Conservation (phyloP, 345 rosid species). For the Melastoma malabathricum region DNA sequence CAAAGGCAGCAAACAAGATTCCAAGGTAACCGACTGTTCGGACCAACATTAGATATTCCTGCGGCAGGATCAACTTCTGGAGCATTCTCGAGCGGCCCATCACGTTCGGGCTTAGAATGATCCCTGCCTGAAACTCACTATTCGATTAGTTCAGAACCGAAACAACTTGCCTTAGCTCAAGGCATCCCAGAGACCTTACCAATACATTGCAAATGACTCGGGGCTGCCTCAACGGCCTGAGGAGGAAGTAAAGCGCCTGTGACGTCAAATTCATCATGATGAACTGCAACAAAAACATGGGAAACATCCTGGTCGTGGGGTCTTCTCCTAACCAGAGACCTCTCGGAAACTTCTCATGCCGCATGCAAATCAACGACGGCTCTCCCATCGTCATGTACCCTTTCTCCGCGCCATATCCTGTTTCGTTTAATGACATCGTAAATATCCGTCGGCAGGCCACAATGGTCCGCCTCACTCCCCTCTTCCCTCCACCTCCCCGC, state of each 20-base stretch:
- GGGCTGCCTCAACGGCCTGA: constrained; percentile 18
- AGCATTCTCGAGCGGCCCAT: background rate
- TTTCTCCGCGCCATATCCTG: no score
- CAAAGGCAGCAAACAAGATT: background rate
- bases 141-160: no score
- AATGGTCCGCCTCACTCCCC: no score
- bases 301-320: background rate
- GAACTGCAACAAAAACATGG: constrained; percentile 11
- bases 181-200: constrained; percentile 7
- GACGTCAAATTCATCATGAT: constrained; percentile 3
- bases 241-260: constrained; percentile 6
- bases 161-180: no score
- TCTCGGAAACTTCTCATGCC: no score
- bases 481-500: no score
- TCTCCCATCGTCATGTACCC: no score
- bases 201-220: constrained; percentile 16
- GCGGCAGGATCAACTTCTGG: background rate
- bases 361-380: no score
- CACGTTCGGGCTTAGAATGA: constrained; percentile 1
- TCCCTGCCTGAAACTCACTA: constrained; percentile 5
- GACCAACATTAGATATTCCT: background rate
- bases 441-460: no score
- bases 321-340: background rate
- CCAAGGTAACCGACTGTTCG: background rate
- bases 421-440: no score